Evolutionary conservation across 192 early-diverging fungal species (phyloP).

Genomic region (Entomortierella chlamydospora): DNA sequence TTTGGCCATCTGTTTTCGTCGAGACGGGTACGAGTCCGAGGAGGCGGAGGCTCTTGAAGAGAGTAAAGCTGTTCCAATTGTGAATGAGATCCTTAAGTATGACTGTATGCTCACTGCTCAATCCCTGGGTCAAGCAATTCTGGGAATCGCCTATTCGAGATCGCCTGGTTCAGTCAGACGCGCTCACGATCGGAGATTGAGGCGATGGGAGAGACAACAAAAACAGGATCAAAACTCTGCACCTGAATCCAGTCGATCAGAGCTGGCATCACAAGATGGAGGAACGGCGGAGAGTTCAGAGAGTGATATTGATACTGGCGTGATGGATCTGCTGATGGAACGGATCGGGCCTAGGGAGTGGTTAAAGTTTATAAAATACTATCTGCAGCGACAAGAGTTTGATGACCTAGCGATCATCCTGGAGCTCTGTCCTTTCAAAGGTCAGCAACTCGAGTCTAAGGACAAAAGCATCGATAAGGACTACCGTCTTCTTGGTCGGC

Average conservation of each 20-base stretch:
- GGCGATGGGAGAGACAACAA: neutral
- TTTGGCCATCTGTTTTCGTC: constrained; percentile 42
- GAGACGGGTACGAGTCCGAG: constrained; percentile 32
- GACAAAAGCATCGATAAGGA: neutral
- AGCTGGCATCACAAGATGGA: neutral
- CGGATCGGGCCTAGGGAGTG: constrained; percentile 47
- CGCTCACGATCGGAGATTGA: neutral
- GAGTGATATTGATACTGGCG: neutral
- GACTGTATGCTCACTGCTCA: constrained; percentile 54
- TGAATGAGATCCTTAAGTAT: constrained; percentile 38
- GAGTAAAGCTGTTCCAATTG: constrained; percentile 25
- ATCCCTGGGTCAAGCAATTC: constrained; percentile 33
- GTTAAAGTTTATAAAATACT: constrained; percentile 48
- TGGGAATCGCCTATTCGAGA: constrained; percentile 38
- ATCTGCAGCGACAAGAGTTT: constrained; percentile 45
- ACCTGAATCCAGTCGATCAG: neutral
- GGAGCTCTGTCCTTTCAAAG: constrained; percentile 43
- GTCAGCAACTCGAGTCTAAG: constrained; percentile 29
- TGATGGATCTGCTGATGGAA: constrained; percentile 46
- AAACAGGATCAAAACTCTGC: neutral
- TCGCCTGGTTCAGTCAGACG: constrained; percentile 18
- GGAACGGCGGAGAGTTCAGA: neutral
- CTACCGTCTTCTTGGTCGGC: neutral
- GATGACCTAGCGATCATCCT: constrained; percentile 33
- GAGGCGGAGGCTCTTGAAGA: constrained; percentile 32